These are phyloP conservation scores for Aspergillus oerlinghausenensis DNA, from an alignment of 2,329 filamentous ascomycete genomes.

Conservation along the genomic window DNA sequence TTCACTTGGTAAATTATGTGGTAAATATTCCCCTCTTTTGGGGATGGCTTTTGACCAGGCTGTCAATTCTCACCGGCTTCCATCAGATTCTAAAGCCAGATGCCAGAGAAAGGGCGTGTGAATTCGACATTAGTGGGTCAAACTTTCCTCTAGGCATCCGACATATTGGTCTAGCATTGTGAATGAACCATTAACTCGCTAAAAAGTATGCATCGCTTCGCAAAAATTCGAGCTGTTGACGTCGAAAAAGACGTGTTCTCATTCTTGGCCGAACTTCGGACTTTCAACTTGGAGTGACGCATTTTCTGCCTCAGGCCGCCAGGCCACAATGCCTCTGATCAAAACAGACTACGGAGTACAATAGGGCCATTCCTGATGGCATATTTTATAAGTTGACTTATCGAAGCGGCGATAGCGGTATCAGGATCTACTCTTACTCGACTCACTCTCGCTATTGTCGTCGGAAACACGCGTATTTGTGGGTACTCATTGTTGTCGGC, in stretches of 20 bases:
- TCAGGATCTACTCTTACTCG: neutral
- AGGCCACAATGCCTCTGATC: neutral
- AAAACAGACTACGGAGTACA: neutral
- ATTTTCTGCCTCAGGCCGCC: neutral
- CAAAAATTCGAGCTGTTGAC: neutral
- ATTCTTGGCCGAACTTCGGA: neutral
- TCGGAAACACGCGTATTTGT: neutral
- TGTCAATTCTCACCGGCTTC: constrained; percentile 20
- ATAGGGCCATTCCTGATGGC: neutral
- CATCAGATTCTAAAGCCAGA: constrained; percentile 28
- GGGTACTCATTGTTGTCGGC: neutral
- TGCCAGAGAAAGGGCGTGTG: constrained; percentile 25
- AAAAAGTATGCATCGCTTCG: neutral
- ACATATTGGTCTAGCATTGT: neutral
- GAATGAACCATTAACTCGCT: neutral
- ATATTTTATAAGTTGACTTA: neutral
- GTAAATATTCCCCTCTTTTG: constrained; percentile 14
- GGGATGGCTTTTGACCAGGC: constrained; percentile 4
- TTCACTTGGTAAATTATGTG: constrained; percentile 6
- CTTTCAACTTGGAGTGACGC: neutral
- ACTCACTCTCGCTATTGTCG: neutral
- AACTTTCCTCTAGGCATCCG: neutral
- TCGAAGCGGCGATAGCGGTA: neutral
- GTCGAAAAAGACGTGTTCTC: neutral
- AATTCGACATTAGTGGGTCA: constrained; percentile 1